Evolutionary conservation across 1,284 basidiomycete genomes (phyloP).

Genomic region (Irpex sp.): DNA sequence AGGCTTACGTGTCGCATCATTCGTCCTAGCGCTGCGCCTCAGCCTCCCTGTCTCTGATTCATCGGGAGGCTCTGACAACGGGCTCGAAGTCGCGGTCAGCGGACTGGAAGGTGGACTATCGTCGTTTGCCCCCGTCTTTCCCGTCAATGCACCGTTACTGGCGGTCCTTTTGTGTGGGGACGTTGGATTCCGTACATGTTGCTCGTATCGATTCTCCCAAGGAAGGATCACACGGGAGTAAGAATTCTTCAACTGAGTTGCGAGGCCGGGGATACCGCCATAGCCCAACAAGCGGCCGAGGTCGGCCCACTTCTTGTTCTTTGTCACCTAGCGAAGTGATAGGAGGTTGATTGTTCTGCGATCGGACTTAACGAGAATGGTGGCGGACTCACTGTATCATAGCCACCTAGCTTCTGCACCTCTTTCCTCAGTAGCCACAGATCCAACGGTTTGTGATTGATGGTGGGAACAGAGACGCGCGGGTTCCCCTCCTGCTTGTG

Average conservation of each 20-base stretch:
- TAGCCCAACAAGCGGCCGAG: slow-evolving; percentile 82
- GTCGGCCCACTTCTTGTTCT: slow-evolving; percentile 83
- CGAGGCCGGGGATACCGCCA: slow-evolving; percentile 76
- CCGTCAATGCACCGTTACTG: slow-evolving; percentile 36
- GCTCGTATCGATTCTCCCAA: slow-evolving; percentile 86
- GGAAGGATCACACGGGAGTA: slow-evolving; percentile 91
- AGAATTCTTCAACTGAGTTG: slow-evolving; percentile 85
- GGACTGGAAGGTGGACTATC: slow-evolving; percentile 67
- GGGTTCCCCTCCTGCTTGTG: slow-evolving; percentile 88
- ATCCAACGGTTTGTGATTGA: slow-evolving; percentile 91
- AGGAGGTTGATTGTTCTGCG: slow-evolving; percentile 2
- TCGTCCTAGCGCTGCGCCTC: slow-evolving; percentile 23
- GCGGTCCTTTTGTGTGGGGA: slow-evolving; percentile 41
- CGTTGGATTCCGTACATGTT: slow-evolving; percentile 64
- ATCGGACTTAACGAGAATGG: background rate
- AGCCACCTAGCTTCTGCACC: slow-evolving; percentile 86
- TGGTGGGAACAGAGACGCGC: slow-evolving; percentile 85
- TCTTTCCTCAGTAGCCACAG: slow-evolving; percentile 92
- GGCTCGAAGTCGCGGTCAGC: slow-evolving; percentile 67
- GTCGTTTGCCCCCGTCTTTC: slow-evolving; percentile 34
- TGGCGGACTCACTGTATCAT: slow-evolving; percentile 61
- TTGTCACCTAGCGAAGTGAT: slow-evolving; percentile 56
- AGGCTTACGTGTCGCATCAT: slow-evolving; percentile 23
- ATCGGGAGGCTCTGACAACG: slow-evolving; percentile 76
- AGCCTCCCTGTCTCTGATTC: slow-evolving; percentile 46